Evolutionary conservation across 768 basidiomycete species (phyloP).

Genomic region (Russula foetens): DNA sequence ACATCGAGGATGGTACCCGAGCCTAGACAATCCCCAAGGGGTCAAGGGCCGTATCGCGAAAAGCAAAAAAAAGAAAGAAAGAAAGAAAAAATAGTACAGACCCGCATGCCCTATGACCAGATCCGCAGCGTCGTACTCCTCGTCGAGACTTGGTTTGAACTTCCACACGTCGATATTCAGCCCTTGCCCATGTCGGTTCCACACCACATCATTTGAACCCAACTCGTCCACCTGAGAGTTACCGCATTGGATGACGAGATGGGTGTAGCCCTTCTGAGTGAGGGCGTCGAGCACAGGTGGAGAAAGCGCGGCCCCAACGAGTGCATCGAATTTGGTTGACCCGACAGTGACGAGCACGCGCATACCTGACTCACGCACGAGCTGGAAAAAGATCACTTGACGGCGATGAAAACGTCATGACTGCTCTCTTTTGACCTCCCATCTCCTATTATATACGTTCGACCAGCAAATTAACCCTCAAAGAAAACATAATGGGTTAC

Average conservation of each 20-base stretch:
- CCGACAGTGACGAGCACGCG: constrained; percentile 78
- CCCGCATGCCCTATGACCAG: constrained; percentile 93
- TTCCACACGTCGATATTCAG: constrained; percentile 57
- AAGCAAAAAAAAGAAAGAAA: not conserved
- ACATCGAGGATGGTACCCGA: constrained; percentile 93
- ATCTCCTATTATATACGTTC: too few species aligned
- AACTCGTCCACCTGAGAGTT: constrained; percentile 44
- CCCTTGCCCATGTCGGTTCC: constrained; percentile 28
- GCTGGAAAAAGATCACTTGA: not conserved
- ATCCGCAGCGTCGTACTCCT: constrained; percentile 57
- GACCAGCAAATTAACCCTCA: not conserved
- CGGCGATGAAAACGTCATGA: not conserved
- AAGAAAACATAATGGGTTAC: constrained; percentile 64
- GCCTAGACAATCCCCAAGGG: constrained; percentile 38
- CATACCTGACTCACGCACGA: constrained; percentile 17
- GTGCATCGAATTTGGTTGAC: constrained; percentile 76
- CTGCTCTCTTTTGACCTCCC: not conserved
- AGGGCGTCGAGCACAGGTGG: constrained; percentile 50
- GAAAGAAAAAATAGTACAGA: constrained; percentile 28
- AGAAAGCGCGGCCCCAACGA: constrained; percentile 55
- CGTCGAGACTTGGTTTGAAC: constrained; percentile 66
- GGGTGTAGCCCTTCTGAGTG: constrained; percentile 43
- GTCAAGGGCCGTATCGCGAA: not conserved
- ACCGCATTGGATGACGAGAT: constrained; percentile 72
- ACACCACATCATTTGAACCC: constrained; percentile 17